A percentile compares a stretch with the other conserved stretches of the same genome.
Evolutionary conservation across 1,284 basidiomycete genomes (phyloP).

Genomic region (Tilletia walkeri): DNA sequence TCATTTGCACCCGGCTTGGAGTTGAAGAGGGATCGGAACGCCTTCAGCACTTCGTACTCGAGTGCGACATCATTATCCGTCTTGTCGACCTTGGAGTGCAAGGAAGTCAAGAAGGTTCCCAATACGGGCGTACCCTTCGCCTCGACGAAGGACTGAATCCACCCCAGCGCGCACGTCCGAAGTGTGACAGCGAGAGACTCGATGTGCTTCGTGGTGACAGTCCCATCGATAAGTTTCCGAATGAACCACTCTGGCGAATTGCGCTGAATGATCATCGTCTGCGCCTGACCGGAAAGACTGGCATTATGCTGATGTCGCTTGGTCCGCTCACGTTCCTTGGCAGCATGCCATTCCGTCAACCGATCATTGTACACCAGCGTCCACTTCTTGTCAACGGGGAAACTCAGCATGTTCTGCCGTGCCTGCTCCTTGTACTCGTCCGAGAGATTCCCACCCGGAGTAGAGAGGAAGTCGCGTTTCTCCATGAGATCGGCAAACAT

Average conservation of each 20-base stretch:
- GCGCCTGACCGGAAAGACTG: slow-evolving; percentile 57
- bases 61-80: slow-evolving; percentile 67
- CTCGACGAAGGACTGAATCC: slow-evolving; percentile 60
- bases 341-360: slow-evolving; percentile 71
- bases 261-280: slow-evolving; percentile 57
- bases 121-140: slow-evolving; percentile 71
- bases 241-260: slow-evolving; percentile 67
- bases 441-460: slow-evolving; percentile 44
- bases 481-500: slow-evolving; percentile 55
- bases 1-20: slow-evolving; percentile 72
- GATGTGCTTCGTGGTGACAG: slow-evolving; percentile 78
- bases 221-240: slow-evolving; percentile 80
- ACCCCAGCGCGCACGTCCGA: slow-evolving; percentile 59
- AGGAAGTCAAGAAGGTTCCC: slow-evolving; percentile 66
- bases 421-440: slow-evolving; percentile 45
- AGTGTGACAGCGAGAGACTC: slow-evolving; percentile 75
- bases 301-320: slow-evolving; percentile 27
- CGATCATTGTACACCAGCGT: slow-evolving; percentile 81
- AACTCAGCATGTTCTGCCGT: slow-evolving; percentile 48
- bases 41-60: slow-evolving; percentile 87
- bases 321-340: slow-evolving; percentile 43
- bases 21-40: slow-evolving; percentile 80
- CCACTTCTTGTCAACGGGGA: slow-evolving; percentile 78
- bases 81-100: slow-evolving; percentile 47
- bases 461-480: slow-evolving; percentile 49